phyloP scores from a whole-genome alignment of 768 basidiomycete species.

The Russula sp. region DNA sequence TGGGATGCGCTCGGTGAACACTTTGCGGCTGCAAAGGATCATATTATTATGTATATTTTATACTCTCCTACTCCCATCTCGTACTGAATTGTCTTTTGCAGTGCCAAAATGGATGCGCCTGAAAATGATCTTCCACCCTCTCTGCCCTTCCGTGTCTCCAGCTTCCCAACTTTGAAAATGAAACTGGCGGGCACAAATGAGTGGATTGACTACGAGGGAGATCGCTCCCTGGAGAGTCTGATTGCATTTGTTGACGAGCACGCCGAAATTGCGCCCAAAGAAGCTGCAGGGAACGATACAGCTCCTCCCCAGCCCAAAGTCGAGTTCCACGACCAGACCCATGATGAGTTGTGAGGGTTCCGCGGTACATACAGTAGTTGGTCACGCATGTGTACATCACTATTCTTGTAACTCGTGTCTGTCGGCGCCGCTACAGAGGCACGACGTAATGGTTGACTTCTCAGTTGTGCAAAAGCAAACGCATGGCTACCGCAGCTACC shows the following conservation, averaged over 20 bases:
- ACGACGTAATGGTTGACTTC: background rate
- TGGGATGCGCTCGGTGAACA: constrained; percentile 92
- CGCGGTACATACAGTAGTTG: constrained; percentile 3
- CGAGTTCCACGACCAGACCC: constrained; percentile 28
- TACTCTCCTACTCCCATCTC: background rate
- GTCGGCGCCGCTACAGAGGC: background rate
- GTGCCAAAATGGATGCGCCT: constrained; percentile 93
- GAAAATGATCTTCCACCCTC: constrained; percentile 93
- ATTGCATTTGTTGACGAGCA: constrained; percentile 79
- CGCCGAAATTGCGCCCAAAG: constrained; percentile 67
- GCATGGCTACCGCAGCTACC: background rate
- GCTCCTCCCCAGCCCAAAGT: constrained; percentile 34
- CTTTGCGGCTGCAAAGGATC: constrained; percentile 71
- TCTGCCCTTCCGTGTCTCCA: constrained; percentile 81
- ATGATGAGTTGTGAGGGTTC: constrained; percentile 30
- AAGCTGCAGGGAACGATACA: constrained; percentile 33
- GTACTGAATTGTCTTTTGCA: constrained; percentile 36
- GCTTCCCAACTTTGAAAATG: constrained; percentile 97
- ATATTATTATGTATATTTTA: constrained; percentile 65
- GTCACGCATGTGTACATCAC: constrained; percentile 1
- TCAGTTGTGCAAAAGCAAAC: background rate
- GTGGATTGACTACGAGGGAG: constrained; percentile 93
- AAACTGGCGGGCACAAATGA: constrained; percentile 82
- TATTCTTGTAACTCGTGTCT: background rate
- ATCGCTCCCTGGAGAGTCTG: constrained; percentile 81